These are phyloP conservation scores for Balakata baccata DNA, from an alignment of 345 rosid genomes.

Conservation along the genomic window DNA sequence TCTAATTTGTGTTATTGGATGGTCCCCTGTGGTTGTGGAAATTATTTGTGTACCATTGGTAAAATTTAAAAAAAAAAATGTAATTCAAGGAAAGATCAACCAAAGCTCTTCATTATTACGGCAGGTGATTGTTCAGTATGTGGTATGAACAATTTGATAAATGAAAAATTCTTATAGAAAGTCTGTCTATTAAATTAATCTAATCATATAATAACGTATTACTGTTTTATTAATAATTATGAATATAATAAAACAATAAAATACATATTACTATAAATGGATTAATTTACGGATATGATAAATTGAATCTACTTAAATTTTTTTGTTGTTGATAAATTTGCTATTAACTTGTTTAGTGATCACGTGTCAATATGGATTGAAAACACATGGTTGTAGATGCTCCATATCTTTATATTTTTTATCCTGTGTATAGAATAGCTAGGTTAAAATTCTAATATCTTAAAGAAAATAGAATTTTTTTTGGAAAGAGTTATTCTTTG, in stretches of 20 bases:
- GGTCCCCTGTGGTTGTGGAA: conserved; percentile 20
- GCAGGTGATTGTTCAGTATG: conserved; percentile 27
- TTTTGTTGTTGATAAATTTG: too few species aligned
- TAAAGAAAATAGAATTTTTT: conserved; percentile 11
- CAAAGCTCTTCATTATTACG: neutral
- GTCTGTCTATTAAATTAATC: too few species aligned
- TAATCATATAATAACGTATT: too few species aligned
- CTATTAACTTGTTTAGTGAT: neutral
- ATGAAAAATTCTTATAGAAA: too few species aligned
- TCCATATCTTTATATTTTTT: conserved; percentile 36
- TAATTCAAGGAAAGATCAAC: conserved; percentile 4
- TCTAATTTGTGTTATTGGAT: conserved; percentile 15
- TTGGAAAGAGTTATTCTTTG: neutral
- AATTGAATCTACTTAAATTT: too few species aligned
- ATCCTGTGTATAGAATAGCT: conserved; percentile 19
- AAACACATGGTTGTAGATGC: conserved; percentile 25
- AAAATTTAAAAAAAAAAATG: conserved; percentile 4
- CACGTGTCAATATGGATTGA: conserved; percentile 17
- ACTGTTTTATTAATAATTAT: too few species aligned
- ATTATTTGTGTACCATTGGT: neutral
- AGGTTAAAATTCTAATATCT: conserved; percentile 24
- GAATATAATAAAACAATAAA: too few species aligned
- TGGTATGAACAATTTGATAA: conserved; percentile 15
- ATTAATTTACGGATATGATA: too few species aligned
- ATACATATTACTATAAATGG: too few species aligned